Percentiles rank a stretch among this genome's conserved stretches.
phyloP scores from a whole-genome alignment of 768 basidiomycete genomes.

The Dentipellis sp. region DNA sequence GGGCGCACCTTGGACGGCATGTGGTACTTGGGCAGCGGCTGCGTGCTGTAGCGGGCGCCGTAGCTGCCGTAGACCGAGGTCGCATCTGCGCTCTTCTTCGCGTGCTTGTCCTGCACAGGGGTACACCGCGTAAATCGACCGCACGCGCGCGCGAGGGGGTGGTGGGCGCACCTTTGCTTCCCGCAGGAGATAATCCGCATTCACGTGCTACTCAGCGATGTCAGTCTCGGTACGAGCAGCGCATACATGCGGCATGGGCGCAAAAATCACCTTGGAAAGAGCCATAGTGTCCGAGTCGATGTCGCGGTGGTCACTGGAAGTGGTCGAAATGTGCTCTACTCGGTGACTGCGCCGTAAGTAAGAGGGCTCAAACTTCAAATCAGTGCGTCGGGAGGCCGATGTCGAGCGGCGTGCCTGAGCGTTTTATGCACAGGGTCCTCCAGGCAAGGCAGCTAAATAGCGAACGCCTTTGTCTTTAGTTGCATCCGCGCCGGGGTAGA shows the following conservation, averaged over 20 bases:
- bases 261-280: constrained; percentile 7
- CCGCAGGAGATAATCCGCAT: constrained; percentile 8
- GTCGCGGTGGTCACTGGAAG: not conserved
- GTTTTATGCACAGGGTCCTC: no score
- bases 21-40: constrained; percentile 58
- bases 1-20: constrained; percentile 44
- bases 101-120: constrained; percentile 31
- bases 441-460: no score
- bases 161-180: constrained; percentile 1
- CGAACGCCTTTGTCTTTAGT: no score
- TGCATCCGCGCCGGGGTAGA: no score
- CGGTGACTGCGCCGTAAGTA: no score
- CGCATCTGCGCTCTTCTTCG: constrained; percentile 8
- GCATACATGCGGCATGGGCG: not conserved
- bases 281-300: constrained; percentile 5
- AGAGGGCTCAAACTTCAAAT: no score
- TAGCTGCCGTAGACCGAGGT: constrained; percentile 31
- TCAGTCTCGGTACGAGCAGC: not conserved
- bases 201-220: constrained; percentile 2
- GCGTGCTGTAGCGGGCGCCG: constrained; percentile 56
- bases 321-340: no score
- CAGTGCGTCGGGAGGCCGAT: no score
- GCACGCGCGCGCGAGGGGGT: no score
- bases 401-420: no score
- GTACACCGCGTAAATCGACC: not conserved